Base-by-base conservation (phyloP, 805 yeast genomes). In the Ogataea salicorniae region DNA sequence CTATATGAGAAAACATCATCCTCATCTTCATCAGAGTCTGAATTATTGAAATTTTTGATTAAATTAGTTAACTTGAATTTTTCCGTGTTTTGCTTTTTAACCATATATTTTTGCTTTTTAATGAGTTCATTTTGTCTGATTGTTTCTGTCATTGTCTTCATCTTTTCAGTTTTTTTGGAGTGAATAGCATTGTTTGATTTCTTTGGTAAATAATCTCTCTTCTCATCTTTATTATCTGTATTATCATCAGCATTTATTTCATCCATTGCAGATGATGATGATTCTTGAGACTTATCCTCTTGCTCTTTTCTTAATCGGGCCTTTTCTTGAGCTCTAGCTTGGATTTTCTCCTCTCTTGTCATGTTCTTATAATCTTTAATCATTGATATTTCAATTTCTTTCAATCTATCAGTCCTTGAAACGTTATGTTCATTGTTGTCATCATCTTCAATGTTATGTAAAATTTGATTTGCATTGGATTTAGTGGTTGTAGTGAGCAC, bases 331-430 rank as follows among this genome's bases (percentile, higher is more conserved):
- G 55, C 52, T 44, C 67, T 53, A 4, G 68, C 66, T 26, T 52
- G 50, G n/a, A 63, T 64, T 40, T 59, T 59, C 41, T 61, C 60
- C 36, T 60, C 63, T 37, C 60, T 48, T 5, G 61, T 52, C 53
- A 63, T 49, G 14, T 39, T 42, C 13, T 57, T 46, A 42, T 62
- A 60, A 23, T 53, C 51, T 29, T 53, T 56, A 45, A 54, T 55
- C 14, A 8, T 6, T 23, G 42, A 34, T 15, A 17, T 38, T n/a
- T 26, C 43, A 20, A 46, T 36, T 18, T 45, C 47, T 5, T 43
- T 39, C 31, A 26, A 26, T 26, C 13, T 9, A 26, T 26, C 13
- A 26, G 13, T 9, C 31, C 6, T 26, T 26, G 31, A 11, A 9
- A 26, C 11, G 31, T 9, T 9, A 26, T 26, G 3, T 17, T 13